phyloP scores from a whole-genome alignment of 371 early-diverging fungal genomes.

The Massospora cicadina region DNA sequence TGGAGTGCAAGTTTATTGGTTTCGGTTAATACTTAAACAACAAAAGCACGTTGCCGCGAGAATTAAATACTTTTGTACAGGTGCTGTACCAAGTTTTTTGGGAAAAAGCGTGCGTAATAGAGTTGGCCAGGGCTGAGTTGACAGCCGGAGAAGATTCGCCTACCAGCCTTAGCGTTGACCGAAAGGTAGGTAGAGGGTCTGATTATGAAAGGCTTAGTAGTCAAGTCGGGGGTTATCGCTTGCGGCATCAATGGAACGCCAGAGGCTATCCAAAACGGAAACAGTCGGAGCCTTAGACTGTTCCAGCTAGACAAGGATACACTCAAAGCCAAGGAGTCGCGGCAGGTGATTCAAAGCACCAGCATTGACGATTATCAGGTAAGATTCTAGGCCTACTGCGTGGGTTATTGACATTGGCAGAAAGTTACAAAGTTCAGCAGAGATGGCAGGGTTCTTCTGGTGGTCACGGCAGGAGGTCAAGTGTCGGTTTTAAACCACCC shows the following conservation, averaged over 20 bases:
- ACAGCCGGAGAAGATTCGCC: conserved; percentile 7
- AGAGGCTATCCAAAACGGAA: neutral
- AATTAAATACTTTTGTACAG: neutral
- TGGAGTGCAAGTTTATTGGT: no score
- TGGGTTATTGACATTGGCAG: neutral
- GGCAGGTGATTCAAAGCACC: neutral
- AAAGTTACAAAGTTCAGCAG: conserved; percentile 1
- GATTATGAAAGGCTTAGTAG: neutral
- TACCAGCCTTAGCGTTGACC: neutral
- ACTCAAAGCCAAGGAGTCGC: neutral
- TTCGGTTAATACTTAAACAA: no score
- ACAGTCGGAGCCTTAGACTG: neutral
- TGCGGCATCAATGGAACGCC: conserved; percentile 6
- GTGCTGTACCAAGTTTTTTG: neutral
- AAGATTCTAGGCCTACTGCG: neutral
- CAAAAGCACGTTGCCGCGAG: no score
- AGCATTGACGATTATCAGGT: conserved; percentile 5
- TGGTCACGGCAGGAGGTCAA: conserved; percentile 6
- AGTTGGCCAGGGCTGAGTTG: neutral
- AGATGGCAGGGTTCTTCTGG: neutral
- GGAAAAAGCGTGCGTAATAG: neutral
- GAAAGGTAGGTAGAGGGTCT: neutral
- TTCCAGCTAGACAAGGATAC: neutral
- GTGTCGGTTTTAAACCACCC: neutral
- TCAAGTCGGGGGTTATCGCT: neutral